Percentiles rank a stretch among this genome's conserved stretches.
Conservation (phyloP, 148 eudicot species). For the Silene latifolia region DNA sequence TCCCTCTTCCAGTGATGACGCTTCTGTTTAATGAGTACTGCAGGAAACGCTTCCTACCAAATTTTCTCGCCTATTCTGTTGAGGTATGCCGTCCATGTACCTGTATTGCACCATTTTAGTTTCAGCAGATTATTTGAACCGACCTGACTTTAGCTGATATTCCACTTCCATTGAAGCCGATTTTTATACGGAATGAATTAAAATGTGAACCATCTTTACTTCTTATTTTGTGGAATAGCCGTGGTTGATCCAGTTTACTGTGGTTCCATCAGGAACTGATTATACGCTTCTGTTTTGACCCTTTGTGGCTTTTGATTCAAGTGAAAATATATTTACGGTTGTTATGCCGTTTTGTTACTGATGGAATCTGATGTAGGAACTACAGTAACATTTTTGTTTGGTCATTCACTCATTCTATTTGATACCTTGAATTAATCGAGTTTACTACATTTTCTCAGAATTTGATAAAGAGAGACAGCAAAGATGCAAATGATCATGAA, state of each 20-base stretch:
- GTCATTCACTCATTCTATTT: not conserved
- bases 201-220: no score
- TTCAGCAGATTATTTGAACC: no score
- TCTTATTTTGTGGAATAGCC: no score
- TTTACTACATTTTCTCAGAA: constrained; percentile 29
- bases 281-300: no score
- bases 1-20: constrained; percentile 68
- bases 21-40: constrained; percentile 77
- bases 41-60: constrained; percentile 69
- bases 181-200: no score
- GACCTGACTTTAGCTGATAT: no score
- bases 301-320: no score
- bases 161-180: no score
- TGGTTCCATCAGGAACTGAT: no score
- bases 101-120: not conserved
- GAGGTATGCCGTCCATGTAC: constrained; percentile 45
- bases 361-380: not conserved
- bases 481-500: constrained; percentile 38
- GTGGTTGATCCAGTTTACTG: no score
- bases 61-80: constrained; percentile 49
- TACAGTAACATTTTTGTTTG: not conserved
- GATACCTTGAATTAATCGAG: not conserved
- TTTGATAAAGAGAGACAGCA: constrained; percentile 58
- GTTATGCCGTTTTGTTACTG: no score
- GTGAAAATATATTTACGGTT: not conserved